phyloP scores from a whole-genome alignment of 1,284 basidiomycete species.

The Leccinum angustisporum region DNA sequence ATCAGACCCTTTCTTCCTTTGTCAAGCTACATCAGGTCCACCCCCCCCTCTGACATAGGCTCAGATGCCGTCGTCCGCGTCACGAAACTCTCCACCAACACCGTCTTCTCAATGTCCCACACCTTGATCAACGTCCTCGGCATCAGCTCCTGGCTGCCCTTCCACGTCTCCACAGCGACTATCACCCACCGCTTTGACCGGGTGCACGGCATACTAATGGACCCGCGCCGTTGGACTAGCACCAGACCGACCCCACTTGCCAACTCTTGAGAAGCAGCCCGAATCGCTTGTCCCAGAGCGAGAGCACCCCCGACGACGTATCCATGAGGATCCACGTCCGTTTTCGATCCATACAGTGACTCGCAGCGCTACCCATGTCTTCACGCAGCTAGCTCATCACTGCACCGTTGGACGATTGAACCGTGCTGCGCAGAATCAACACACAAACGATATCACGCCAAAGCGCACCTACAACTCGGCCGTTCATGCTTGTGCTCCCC shows the following conservation, averaged over 20 bases:
- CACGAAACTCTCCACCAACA: conserved; percentile 68
- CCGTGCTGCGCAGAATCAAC: no score
- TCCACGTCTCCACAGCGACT: conserved; percentile 68
- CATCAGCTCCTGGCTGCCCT: conserved; percentile 39
- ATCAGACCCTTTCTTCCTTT: conserved; percentile 37
- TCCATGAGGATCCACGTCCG: conserved; percentile 87
- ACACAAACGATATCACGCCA: no score
- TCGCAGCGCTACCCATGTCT: no score
- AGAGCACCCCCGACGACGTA: conserved; percentile 80
- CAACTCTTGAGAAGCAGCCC: conserved; percentile 87
- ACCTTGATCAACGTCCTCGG: conserved; percentile 64
- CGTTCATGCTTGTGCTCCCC: no score
- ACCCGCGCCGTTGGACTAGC: conserved; percentile 56
- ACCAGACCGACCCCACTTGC: conserved; percentile 63
- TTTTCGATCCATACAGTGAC: conserved; percentile 71
- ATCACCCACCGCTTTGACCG: conserved; percentile 85
- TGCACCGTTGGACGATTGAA: no score
- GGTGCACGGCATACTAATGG: conserved; percentile 77
- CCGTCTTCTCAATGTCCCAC: conserved; percentile 75
- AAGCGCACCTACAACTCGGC: no score
- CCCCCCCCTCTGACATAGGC: conserved; percentile 41
- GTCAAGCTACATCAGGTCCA: conserved; percentile 64
- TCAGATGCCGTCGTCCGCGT: conserved; percentile 48
- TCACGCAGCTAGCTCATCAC: no score
- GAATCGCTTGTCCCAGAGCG: conserved; percentile 94